Evolutionary conservation across 768 basidiomycete genomes (phyloP).

Genomic region (Suillus clintonianus): DNA sequence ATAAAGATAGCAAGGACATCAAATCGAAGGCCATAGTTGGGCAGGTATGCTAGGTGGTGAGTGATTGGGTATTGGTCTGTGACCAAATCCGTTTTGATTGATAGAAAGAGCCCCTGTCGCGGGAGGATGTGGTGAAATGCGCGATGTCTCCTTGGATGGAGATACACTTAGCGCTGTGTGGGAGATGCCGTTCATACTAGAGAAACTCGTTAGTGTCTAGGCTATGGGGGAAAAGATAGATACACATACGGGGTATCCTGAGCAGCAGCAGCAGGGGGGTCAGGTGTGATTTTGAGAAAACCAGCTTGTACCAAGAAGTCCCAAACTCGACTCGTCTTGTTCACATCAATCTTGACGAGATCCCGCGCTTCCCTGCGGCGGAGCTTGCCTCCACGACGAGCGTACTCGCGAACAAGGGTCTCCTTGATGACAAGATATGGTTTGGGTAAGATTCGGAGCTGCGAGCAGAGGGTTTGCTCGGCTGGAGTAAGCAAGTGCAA

Average conservation of each 20-base stretch:
- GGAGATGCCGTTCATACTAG: slow-evolving; percentile 13
- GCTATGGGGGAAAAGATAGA: not conserved
- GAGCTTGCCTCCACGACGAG: slow-evolving; percentile 83
- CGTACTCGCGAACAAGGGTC: slow-evolving; percentile 91
- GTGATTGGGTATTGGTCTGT: slow-evolving; percentile 19
- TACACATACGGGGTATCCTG: slow-evolving; percentile 40
- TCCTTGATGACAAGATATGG: slow-evolving; percentile 97
- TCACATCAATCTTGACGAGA: slow-evolving; percentile 90
- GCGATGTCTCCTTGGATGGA: slow-evolving; percentile 28
- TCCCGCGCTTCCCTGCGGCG: slow-evolving; percentile 87
- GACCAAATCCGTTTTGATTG: slow-evolving; percentile 17
- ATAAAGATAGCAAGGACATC: slow-evolving; percentile 7
- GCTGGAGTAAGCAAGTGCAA: slow-evolving; percentile 86
- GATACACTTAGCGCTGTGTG: slow-evolving; percentile 18
- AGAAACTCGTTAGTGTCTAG: not conserved
- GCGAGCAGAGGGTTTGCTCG: slow-evolving; percentile 87
- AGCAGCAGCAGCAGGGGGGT: slow-evolving; percentile 38
- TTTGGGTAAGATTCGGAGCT: slow-evolving; percentile 88
- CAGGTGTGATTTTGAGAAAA: slow-evolving; percentile 69
- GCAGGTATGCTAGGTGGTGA: slow-evolving; percentile 25
- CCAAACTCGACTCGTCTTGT: slow-evolving; percentile 91
- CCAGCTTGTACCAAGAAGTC: slow-evolving; percentile 89
- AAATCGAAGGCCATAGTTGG: slow-evolving; percentile 20
- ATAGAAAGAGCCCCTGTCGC: slow-evolving; percentile 9
- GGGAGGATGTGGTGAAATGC: slow-evolving; percentile 19